Evolutionary conservation across 768 basidiomycete species (phyloP).

Genomic region (Pluteus cervinus): DNA sequence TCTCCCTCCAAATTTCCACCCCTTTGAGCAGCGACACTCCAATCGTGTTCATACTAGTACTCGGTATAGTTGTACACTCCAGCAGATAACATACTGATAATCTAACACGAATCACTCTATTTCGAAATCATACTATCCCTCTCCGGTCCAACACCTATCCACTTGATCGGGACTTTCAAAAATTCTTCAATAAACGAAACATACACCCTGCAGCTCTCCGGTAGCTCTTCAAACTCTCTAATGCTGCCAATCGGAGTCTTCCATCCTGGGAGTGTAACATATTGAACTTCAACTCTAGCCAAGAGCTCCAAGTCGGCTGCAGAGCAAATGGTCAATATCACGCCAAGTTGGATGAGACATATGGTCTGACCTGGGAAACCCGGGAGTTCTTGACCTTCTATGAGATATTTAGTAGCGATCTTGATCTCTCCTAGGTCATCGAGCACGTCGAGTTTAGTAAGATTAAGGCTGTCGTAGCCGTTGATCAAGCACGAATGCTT

Average conservation of each 20-base stretch:
- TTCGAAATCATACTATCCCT: slow-evolving; percentile 71
- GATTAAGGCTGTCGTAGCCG: slow-evolving; percentile 88
- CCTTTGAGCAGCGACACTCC: too few relatives aligned
- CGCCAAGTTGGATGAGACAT: too few relatives aligned
- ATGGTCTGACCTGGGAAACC: slow-evolving; percentile 97
- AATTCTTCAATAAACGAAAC: slow-evolving; percentile 80
- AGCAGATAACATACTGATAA: too few relatives aligned
- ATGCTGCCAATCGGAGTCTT: slow-evolving; percentile 62
- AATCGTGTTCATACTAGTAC: too few relatives aligned
- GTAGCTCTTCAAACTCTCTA: slow-evolving; percentile 67
- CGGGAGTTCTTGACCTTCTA: slow-evolving; percentile 70
- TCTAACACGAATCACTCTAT: slow-evolving; percentile 16
- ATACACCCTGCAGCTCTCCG: slow-evolving; percentile 81
- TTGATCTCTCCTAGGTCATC: slow-evolving; percentile 84
- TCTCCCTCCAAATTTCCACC: too few relatives aligned
- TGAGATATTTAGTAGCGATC: slow-evolving; percentile 72
- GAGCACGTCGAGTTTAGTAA: slow-evolving; percentile 94
- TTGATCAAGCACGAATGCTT: slow-evolving; percentile 91
- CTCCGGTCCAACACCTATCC: slow-evolving; percentile 91
- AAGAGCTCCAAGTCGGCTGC: slow-evolving; percentile 79
- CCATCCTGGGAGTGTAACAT: slow-evolving; percentile 92
- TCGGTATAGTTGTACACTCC: too few relatives aligned
- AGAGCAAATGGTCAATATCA: slow-evolving; percentile 22
- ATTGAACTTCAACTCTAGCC: slow-evolving; percentile 74
- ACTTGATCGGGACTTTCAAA: slow-evolving; percentile 70